Base-by-base conservation (phyloP, 495 filamentous ascomycete species). In the Aspergillus sclerotioniger region DNA sequence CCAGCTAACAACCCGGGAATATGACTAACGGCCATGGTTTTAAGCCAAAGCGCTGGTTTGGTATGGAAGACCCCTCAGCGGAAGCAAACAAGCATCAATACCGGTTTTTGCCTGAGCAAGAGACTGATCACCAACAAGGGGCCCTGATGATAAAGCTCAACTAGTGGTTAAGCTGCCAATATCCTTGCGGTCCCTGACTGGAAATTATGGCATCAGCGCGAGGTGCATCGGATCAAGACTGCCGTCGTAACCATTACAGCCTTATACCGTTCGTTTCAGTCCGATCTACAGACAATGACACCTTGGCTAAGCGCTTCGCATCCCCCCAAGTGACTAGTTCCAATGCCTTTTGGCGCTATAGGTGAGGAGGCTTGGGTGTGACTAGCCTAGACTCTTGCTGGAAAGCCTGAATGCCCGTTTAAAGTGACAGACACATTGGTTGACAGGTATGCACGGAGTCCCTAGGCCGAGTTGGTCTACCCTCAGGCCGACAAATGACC, bases 61-160 rank as follows among this genome's bases (percentile, higher is more conserved):
- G n/a, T 13, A n/a, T 15, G 37, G 37, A 3, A 41, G 37, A n/a
- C 8, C 5, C n/a, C 33, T 37, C 9, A n/a, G 13, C 17, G 29
- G 20, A 55, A 32, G 37, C 53, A 55, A n/a, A 19, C 54, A 50
- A 21, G 54, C 45, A 56, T 56, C 28, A 56, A 17, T 8, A 49
- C 44, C 54, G 43, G 43, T 37, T 56, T 33, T 33, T 15, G 25
- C 6, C 5, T 41, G 9, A 8, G 33, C 2, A 3, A 9, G 33
- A 35, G 9, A 35, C 33, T 10, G 37, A 15, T 41, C 37, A 41
- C 37, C 13, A 41, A 41, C 37, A 41, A 41, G 37, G 37, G 37
- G 37, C 12, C 37, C 37, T 41, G 37, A 41, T n/a, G n/a, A n/a
- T 6, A 41, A 1, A 41, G 37, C 37, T n/a, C n/a, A 41, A 41